Evolutionary conservation across 495 filamentous ascomycete genomes (phyloP), one percentile per base, ranked within the genome.

Genomic region (Trichodelitschia bisporula): DNA sequence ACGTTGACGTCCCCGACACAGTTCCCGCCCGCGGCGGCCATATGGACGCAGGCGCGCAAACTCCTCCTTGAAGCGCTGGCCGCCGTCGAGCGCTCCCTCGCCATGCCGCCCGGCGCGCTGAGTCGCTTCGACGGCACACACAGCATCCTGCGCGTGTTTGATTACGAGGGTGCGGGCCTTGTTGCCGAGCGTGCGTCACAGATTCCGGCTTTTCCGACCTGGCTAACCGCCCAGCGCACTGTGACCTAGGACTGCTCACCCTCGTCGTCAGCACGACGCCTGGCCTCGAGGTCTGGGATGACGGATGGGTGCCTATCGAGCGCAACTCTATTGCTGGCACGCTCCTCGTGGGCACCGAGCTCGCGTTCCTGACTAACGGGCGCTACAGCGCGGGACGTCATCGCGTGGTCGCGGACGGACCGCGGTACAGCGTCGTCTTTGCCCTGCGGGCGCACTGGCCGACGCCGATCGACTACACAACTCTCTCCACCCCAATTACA

Each of bases 351-450:
- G 41, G 41, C 0, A 10, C 38, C 4, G 35, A 40, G 15, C 31
- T 44, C 28, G 19, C 40, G 26, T 26, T 32, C 11, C 30, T 41
- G 15, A 15, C 15, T 4, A 44, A 44, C 31, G 28, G 8, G 9
- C 17, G 38, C 16, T 36, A 34, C 32, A 26, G 30, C 2, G 38
- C 41, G 2, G 38, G 41, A 11, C 35, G 38, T 12, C 41, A 44
- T 30, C 19, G 32, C 10, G 41, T 44, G 4, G 32, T 35, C 3
- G 19, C 34, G 12, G 40, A 43, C 26, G 41, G 41, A 11, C 24
- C 40, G 16, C 26, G 41, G n/a, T 40, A 39, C 24, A 32, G 26
- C 15, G 41, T 44, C 16, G 41, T 44, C 11, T 44, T 44, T 26
- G 38, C 41, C 1, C 36, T 44, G 5, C 29, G 41, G 11, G 38